Base-by-base conservation (phyloP, 129 eudicot species). In the Daucus carota region DNA sequence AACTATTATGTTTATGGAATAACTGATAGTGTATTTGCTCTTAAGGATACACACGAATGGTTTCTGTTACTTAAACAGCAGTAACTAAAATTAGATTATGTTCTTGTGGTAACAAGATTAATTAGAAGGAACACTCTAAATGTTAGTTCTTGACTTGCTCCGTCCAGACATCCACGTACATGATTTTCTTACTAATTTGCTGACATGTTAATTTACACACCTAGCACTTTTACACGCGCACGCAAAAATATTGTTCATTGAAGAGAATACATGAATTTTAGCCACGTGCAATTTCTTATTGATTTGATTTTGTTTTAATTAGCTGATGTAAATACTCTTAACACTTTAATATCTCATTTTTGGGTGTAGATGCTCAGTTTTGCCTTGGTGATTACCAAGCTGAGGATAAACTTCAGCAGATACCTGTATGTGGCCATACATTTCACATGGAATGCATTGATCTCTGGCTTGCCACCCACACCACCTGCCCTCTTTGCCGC, bases 401-500 rank as follows among this genome's bases (percentile, higher is more conserved):
- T 48, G 95, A 89, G 59, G 92, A 92, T 74, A 87, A 73, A 75
- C 95, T 92, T 44, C 97, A 92, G 72, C 97, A 89, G 73, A 89
- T 92, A 77, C 97, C 97, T 16, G 86, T 82, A 32, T 92, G 97
- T 76, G 90, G 90, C 67, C 97, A 92, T 72, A 86, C 85, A 12
- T 92, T 92, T 84, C 97, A 92, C 83, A 82, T 82, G 85, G 86
- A 87, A 32, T 92, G 97, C 90, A 92, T 92, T 11, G 92, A 92
- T 76, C 83, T 44, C 73, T 92, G 95, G 97, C 89, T 92, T 46
- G 77, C 97, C 32, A 73, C 92, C 32, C 92, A 92, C 85, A 83
- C 92, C 40, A 89, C 97, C 52, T 92, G 97, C 73, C 97, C 97
- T 28, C 92, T 92, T 31, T 92, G 97, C 84, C 96, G 97, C 73